These are phyloP conservation scores for Gelatoporia subvermispora DNA, from an alignment of 768 basidiomycete genomes.

Conservation along the genomic window DNA sequence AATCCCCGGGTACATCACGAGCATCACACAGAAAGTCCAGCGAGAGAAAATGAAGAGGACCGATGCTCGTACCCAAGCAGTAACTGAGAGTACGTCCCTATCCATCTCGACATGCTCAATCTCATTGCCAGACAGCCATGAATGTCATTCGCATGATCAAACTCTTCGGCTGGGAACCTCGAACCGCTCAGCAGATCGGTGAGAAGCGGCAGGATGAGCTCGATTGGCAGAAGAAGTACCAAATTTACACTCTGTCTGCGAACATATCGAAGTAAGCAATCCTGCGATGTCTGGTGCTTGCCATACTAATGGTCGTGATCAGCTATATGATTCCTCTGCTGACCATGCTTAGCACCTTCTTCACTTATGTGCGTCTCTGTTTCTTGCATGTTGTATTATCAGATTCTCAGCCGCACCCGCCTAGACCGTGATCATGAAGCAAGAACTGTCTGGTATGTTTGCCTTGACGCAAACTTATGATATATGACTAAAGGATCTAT, in stretches of 20 bases:
- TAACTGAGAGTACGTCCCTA: slow-evolving; percentile 34
- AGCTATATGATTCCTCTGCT: slow-evolving; percentile 59
- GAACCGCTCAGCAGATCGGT: slow-evolving; percentile 47
- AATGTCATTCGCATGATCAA: slow-evolving; percentile 42
- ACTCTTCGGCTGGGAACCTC: slow-evolving; percentile 41
- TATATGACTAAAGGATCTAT: not conserved
- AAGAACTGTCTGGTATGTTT: slow-evolving; percentile 29
- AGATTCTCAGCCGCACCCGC: not conserved
- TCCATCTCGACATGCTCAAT: not conserved
- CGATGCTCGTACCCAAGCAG: slow-evolving; percentile 38
- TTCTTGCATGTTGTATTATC: not conserved
- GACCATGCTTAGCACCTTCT: slow-evolving; percentile 66
- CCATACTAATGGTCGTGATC: not conserved
- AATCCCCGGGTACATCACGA: slow-evolving; percentile 37
- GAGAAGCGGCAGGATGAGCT: slow-evolving; percentile 63
- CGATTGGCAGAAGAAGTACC: slow-evolving; percentile 43
- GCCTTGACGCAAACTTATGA: not conserved
- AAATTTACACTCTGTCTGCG: slow-evolving; percentile 46
- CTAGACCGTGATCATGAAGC: slow-evolving; percentile 35
- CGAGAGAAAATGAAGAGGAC: slow-evolving; percentile 42
- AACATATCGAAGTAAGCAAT: slow-evolving; percentile 34
- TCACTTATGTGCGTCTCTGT: slow-evolving; percentile 43
- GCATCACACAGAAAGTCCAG: slow-evolving; percentile 30
- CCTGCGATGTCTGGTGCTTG: not conserved
- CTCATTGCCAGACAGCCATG: slow-evolving; percentile 21